Conservation (phyloP, 2,329 filamentous ascomycete genomes). For the Aspergillus vadensis region DNA sequence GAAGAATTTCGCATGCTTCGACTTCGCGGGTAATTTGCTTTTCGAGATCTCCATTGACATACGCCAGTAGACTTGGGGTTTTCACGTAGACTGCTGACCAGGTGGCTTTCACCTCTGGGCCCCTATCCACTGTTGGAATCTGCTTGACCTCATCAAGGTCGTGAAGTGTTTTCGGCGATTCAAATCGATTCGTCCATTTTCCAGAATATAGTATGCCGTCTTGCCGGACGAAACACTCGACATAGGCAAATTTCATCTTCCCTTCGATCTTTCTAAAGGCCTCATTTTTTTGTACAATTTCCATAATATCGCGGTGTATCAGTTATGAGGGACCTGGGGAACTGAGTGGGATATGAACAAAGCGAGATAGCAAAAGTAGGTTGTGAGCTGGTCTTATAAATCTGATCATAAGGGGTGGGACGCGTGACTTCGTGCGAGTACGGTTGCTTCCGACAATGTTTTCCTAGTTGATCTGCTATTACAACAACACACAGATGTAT, state of each 20-base stretch:
- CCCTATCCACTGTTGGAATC: constrained; percentile 20
- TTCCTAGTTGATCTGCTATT: no score
- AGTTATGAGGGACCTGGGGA: background rate
- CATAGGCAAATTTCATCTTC: constrained; percentile 25
- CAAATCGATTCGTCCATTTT: constrained; percentile 24
- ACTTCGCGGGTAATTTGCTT: constrained; percentile 25
- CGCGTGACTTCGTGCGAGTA: no score
- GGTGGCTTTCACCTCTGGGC: constrained; percentile 15
- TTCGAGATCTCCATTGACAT: constrained; percentile 19
- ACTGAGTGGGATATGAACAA: no score
- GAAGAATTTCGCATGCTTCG: constrained; percentile 27
- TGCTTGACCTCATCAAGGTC: constrained; percentile 21
- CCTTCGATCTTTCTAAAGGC: constrained; percentile 22
- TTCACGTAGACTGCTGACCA: constrained; percentile 27
- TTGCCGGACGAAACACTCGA: constrained; percentile 22
- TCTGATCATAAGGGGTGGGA: no score
- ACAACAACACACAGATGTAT: no score
- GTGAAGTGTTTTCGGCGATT: constrained; percentile 17
- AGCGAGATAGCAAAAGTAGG: no score
- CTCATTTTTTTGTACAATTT: constrained; percentile 25
- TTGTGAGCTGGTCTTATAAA: no score
- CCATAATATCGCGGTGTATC: constrained; percentile 15
- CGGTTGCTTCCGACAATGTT: no score
- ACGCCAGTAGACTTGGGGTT: constrained; percentile 25
- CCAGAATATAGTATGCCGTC: constrained; percentile 24